A percentile compares a stretch with the other conserved stretches of the same genome.
phyloP scores from a whole-genome alignment of 2,329 filamentous ascomycete genomes.

The Pyrenochaeta sp. region DNA sequence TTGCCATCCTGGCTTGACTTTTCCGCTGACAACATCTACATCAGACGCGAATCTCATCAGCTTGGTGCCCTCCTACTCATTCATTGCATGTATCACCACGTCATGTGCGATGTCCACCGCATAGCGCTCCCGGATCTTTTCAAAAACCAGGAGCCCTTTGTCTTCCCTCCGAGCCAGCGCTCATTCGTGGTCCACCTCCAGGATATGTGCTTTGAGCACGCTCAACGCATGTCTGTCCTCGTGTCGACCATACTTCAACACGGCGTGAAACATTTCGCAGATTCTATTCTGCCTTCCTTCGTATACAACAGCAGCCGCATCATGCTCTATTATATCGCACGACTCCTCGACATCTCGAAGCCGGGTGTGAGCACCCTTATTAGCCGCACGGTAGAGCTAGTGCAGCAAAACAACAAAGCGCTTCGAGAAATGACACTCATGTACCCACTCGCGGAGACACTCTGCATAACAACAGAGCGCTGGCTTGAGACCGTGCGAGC shows the following conservation, averaged over 20 bases:
- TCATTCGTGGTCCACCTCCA: constrained; percentile 36
- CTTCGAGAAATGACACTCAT: constrained; percentile 41
- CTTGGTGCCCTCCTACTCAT: constrained; percentile 43
- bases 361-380: constrained; percentile 35
- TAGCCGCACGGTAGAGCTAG: constrained; percentile 37
- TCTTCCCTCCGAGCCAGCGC: constrained; percentile 36
- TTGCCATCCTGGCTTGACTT: constrained; percentile 43
- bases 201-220: constrained; percentile 41
- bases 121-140: constrained; percentile 43
- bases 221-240: constrained; percentile 38
- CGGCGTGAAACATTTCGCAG: constrained; percentile 43
- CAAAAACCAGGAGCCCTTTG: constrained; percentile 40
- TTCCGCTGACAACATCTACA: constrained; percentile 46
- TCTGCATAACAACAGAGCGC: constrained; percentile 41
- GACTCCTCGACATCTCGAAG: constrained; percentile 37
- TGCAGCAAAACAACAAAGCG: constrained; percentile 43
- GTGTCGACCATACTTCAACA: constrained; percentile 40
- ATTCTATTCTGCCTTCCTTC: constrained; percentile 43
- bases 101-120: constrained; percentile 42
- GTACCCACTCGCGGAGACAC: constrained; percentile 41
- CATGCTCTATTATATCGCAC: constrained; percentile 45
- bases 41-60: constrained; percentile 43
- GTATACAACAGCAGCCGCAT: constrained; percentile 46
- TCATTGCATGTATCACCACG: constrained; percentile 47
- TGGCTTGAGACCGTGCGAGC: constrained; percentile 43